These are phyloP conservation scores for Elaeis oleifera DNA, from an alignment of 202 grass and related monocot genomes.

Conservation along the genomic window DNA sequence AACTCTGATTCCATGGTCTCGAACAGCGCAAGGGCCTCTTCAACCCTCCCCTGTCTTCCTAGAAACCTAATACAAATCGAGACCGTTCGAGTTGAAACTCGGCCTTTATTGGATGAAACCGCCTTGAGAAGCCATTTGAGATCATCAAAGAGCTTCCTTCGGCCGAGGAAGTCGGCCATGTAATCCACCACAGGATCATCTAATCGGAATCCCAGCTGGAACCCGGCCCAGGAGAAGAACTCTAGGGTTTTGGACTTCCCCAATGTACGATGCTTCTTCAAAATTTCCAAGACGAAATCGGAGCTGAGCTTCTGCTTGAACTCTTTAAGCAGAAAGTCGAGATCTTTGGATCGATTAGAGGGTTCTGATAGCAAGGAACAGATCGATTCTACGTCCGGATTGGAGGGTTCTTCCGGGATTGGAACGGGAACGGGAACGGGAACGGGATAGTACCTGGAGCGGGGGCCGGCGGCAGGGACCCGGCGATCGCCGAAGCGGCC, in stretches of 20 bases:
- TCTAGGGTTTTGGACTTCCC: slow-evolving; percentile 4
- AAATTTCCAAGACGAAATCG: slow-evolving; percentile 7
- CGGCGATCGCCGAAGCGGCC: too few relatives aligned
- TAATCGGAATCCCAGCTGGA: slow-evolving; percentile 6
- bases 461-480: not conserved
- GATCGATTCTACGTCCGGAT: not conserved
- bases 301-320: slow-evolving; percentile 5
- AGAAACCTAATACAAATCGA: slow-evolving; percentile 12
- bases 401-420: too few relatives aligned
- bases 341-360: not conserved
- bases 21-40: slow-evolving; percentile 2
- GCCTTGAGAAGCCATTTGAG: slow-evolving; percentile 19
- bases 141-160: slow-evolving; percentile 18
- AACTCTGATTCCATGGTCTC: slow-evolving; percentile 14
- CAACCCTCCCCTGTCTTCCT: slow-evolving; percentile 10
- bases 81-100: slow-evolving; percentile 10
- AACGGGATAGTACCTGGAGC: not conserved
- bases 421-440: not conserved
- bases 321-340: not conserved
- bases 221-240: slow-evolving; percentile 18
- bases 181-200: slow-evolving; percentile 18
- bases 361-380: not conserved
- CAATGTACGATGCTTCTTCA: slow-evolving; percentile 5
- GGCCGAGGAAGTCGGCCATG: slow-evolving; percentile 7
- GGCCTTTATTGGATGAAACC: slow-evolving; percentile 4